These are phyloP conservation scores for Schwanniomyces vanrijiae DNA, from an alignment of 805 yeast species.

Conservation along the genomic window DNA sequence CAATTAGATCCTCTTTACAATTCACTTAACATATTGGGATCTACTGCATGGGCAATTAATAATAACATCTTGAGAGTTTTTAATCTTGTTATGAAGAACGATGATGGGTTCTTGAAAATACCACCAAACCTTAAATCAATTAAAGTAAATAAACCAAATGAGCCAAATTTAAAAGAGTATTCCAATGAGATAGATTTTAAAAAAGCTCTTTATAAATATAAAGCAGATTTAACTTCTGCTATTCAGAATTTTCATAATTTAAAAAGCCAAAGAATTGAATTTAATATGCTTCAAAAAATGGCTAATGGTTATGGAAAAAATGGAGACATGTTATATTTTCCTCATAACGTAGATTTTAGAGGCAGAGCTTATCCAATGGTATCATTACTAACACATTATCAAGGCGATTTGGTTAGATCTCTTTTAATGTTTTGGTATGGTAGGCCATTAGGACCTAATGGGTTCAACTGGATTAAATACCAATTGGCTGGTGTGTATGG, in stretches of 20 bases:
- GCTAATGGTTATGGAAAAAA: slow-evolving; percentile 26
- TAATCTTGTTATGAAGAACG: slow-evolving; percentile 15
- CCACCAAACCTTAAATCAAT: slow-evolving; percentile 18
- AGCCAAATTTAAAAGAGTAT: background rate
- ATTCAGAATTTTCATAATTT: slow-evolving; percentile 11
- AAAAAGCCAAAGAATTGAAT: slow-evolving; percentile 17
- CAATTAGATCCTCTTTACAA: slow-evolving; percentile 30
- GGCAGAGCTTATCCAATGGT: slow-evolving; percentile 43
- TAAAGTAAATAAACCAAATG: background rate
- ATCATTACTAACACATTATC: slow-evolving; percentile 33
- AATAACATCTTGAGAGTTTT: slow-evolving; percentile 21
- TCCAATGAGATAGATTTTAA: background rate
- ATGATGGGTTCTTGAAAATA: slow-evolving; percentile 23
- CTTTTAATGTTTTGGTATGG: slow-evolving; percentile 39
- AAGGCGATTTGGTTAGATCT: slow-evolving; percentile 33
- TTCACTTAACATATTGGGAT: slow-evolving; percentile 28
- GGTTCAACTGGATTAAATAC: slow-evolving; percentile 38
- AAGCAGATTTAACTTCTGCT: background rate
- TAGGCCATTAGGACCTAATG: slow-evolving; percentile 33
- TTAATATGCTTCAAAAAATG: slow-evolving; percentile 17
- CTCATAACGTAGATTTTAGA: slow-evolving; percentile 40
- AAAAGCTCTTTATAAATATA: slow-evolving; percentile 1
- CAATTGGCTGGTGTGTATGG: slow-evolving; percentile 38
- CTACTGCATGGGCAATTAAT: slow-evolving; percentile 38
- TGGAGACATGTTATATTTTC: slow-evolving; percentile 37